Conservation (phyloP, 495 filamentous ascomycete genomes). For the Hyphodiscus hymeniophilus region DNA sequence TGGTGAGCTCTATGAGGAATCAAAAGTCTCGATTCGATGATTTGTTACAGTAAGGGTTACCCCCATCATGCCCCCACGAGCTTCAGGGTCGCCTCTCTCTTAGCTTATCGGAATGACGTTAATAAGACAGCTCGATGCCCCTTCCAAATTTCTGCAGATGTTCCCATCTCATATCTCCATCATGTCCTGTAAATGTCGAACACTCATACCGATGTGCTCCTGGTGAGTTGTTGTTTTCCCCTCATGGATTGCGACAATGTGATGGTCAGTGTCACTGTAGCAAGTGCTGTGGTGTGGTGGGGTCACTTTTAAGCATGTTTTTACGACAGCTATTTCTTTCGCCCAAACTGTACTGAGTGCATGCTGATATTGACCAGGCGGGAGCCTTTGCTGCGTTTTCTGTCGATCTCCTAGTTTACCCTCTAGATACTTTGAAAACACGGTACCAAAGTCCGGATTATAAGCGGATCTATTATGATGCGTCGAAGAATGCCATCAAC, state of each 20-base stretch:
- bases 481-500: conserved; percentile 42
- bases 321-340: neutral
- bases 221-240: conserved; percentile 22
- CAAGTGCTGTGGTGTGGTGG: neutral
- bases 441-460: conserved; percentile 74
- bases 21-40: too few relatives aligned
- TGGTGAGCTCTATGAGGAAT: too few relatives aligned
- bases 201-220: conserved; percentile 31
- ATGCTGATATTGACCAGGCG: conserved; percentile 41
- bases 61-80: too few relatives aligned
- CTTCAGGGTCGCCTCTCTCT: neutral
- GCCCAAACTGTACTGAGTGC: too few relatives aligned
- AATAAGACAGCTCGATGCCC: neutral
- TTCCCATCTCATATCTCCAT: conserved; percentile 1
- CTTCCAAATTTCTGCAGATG: neutral
- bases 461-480: conserved; percentile 49
- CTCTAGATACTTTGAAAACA: conserved; percentile 80
- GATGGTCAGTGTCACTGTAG: neutral
- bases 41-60: too few relatives aligned
- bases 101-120: neutral
- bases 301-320: neutral
- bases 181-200: conserved; percentile 20
- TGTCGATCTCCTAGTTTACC: conserved; percentile 75
- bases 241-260: neutral
- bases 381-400: conserved; percentile 75